phyloP scores from a whole-genome alignment of 2,329 filamentous ascomycete species.

The Albifimbria verrucaria region DNA sequence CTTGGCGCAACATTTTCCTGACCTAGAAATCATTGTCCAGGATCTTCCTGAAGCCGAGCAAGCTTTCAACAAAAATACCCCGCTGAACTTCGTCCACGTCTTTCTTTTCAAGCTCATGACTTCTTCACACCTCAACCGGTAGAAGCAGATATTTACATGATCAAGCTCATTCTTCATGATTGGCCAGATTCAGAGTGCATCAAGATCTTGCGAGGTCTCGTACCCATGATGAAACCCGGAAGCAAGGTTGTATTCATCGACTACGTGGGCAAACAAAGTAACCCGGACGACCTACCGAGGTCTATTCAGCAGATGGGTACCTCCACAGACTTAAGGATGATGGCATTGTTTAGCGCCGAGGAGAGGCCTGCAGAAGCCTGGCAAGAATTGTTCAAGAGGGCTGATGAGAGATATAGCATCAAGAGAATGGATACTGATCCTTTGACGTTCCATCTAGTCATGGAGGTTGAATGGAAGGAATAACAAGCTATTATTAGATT shows the following conservation, averaged over 20 bases:
- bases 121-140: constrained; percentile 36
- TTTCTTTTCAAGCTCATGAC: constrained; percentile 33
- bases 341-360: constrained; percentile 45
- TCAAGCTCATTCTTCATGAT: constrained; percentile 55
- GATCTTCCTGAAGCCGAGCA: constrained; percentile 36
- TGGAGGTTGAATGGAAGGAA: background rate
- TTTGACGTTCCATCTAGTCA: background rate
- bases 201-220: constrained; percentile 37
- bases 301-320: constrained; percentile 36
- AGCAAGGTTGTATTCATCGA: constrained; percentile 35
- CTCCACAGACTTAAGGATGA: constrained; percentile 46
- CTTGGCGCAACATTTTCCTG: constrained; percentile 36
- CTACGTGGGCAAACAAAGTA: constrained; percentile 32
- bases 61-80: constrained; percentile 31
- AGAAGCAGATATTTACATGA: constrained; percentile 46
- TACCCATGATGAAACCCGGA: constrained; percentile 42
- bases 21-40: constrained; percentile 40
- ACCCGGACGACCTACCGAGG: constrained; percentile 23
- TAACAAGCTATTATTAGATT: background rate
- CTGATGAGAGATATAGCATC: constrained; percentile 30
- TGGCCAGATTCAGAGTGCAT: constrained; percentile 45
- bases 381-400: constrained; percentile 39
- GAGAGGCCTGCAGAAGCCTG: constrained; percentile 45
- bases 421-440: background rate
- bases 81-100: constrained; percentile 27